Percentiles rank a stretch among this genome's conserved stretches.
Conservation (phyloP, 2,329 filamentous ascomycete genomes). For the Arthrobotrys conoides region DNA sequence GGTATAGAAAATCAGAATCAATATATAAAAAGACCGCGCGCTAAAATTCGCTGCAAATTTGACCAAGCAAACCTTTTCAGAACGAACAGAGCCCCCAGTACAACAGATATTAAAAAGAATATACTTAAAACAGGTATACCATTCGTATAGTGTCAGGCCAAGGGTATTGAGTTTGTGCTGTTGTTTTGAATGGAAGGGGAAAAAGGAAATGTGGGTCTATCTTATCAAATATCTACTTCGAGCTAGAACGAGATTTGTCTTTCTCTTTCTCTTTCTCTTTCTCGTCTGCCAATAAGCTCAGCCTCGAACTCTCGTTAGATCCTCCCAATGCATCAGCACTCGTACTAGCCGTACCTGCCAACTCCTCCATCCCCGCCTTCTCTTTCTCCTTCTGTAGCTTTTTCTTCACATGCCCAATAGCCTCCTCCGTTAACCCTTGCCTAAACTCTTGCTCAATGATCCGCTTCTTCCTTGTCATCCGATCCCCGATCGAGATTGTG, state of each 20-base stretch:
- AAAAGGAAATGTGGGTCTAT: not conserved
- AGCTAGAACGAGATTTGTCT: conserved; percentile 8
- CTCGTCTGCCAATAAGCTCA: conserved; percentile 45
- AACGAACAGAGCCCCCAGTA: not conserved
- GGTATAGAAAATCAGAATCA: not conserved
- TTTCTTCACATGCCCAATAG: conserved; percentile 69
- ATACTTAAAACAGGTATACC: conserved; percentile 1
- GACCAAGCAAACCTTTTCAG: not conserved
- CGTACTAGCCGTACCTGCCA: conserved; percentile 30
- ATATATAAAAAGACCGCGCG: conserved; percentile 9
- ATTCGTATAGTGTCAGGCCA: not conserved
- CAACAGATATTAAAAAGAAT: conserved; percentile 15
- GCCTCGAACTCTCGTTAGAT: conserved; percentile 49
- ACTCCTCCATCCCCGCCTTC: conserved; percentile 63
- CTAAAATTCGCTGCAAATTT: conserved; percentile 34
- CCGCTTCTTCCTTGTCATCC: conserved; percentile 85
- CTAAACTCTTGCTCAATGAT: conserved; percentile 82
- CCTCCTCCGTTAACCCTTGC: conserved; percentile 80
- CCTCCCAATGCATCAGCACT: conserved; percentile 30
- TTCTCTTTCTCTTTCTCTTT: conserved; percentile 35
- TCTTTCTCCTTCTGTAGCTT: conserved; percentile 71
- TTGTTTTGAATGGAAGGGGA: not conserved
- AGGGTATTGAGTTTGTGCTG: not conserved
- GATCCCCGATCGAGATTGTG: conserved; percentile 82
- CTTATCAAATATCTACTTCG: conserved; percentile 18